Evolutionary conservation across 169 alveolate genomes (phyloP), one percentile per base, ranked within the genome.

Genomic region (Cryptosporidium felis): DNA sequence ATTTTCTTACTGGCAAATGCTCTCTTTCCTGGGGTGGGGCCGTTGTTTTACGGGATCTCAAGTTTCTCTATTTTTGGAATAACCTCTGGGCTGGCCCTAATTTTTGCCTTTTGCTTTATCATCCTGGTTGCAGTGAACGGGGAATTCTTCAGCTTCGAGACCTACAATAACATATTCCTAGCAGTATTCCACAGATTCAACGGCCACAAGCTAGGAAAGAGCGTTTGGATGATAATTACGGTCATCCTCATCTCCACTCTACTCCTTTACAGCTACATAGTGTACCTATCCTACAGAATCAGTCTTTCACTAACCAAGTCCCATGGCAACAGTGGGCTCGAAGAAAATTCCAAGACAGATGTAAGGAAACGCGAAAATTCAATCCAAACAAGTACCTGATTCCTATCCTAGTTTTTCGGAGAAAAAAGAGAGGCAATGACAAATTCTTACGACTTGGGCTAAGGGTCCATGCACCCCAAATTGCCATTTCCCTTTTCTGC

Each of bases 21-120:
- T 32, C 30, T 49, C 3, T 53, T 74, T 36, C 85, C 85, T 4
- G 85, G 85, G 0, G 32, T 53, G 9, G 85, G 85, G 8, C 85
- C 67, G 18, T 49, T 74, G 2, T 53, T 74, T 26, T 36, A 41
- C 14, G 85, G 85, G 21, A 74, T 74, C 16, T 36, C 65, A 49
- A 49, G 56, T 21, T 2, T 49, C 26, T 74, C 85, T 21, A 10
- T 56, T 14, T 36, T 49, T 53, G 59, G 67, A 28, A 30, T 74
- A 9, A 21, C 56, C 0, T 16, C 61, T 14, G 85, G 85, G 3
- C 18, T 49, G 18, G 30, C 61, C 8, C 21, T 49, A 5, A 16
- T 56, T 30, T 12, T 32, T 21, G 59, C 56, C 44, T 74, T 36
- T 56, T 26, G 44, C n/a, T 74, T 74, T 53, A 28, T 58, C 5